Conservation (phyloP, 495 filamentous ascomycete species). For the Pseudoneurospora amorphoporcata region DNA sequence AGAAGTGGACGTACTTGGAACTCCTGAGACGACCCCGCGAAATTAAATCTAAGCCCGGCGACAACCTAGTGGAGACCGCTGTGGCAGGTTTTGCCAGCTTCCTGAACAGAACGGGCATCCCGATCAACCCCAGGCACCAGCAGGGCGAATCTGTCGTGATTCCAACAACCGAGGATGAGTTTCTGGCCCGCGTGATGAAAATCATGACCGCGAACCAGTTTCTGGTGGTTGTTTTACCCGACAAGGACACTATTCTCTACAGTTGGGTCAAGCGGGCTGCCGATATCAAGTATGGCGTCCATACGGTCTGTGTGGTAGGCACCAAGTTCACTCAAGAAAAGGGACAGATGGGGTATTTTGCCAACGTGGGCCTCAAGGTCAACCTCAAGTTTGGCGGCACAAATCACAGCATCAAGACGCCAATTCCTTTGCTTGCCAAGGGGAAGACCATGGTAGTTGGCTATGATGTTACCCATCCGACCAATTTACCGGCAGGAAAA, state of each 20-base stretch:
- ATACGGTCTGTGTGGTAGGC: constrained; percentile 51
- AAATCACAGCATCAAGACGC: constrained; percentile 51
- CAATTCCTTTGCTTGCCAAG: constrained; percentile 46
- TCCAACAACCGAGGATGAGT: neutral
- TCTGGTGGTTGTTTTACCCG: constrained; percentile 55
- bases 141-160: neutral
- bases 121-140: constrained; percentile 10
- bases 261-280: constrained; percentile 56
- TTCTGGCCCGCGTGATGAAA: constrained; percentile 1
- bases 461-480: constrained; percentile 83
- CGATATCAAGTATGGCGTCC: constrained; percentile 53
- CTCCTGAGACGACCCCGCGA: neutral
- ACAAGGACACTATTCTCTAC: constrained; percentile 44
- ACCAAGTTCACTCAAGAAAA: constrained; percentile 37
- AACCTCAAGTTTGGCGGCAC: constrained; percentile 78
- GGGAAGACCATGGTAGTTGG: constrained; percentile 68
- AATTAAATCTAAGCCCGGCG: neutral
- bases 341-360: constrained; percentile 46
- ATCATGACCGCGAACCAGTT: constrained; percentile 19
- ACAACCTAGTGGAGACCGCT: neutral
- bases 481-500: constrained; percentile 46
- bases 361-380: constrained; percentile 72
- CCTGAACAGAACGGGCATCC: constrained; percentile 26
- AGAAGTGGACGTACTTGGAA: constrained; percentile 24
- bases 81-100: constrained; percentile 25